Base-by-base conservation (phyloP, 2,329 filamentous ascomycete species). In the Talaromyces islandicus region DNA sequence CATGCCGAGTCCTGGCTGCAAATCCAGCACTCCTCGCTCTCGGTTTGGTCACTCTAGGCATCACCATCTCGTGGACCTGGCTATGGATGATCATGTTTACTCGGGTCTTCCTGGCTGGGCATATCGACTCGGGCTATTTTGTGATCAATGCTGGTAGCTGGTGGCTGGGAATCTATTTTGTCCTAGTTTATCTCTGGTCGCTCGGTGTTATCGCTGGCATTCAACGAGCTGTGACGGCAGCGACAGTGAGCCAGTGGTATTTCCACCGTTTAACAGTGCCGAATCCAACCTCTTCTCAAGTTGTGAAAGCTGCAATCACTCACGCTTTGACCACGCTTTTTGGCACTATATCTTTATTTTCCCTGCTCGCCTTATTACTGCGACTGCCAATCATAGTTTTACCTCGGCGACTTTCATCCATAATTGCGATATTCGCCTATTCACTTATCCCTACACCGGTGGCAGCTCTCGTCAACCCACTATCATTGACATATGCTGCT, bases 241-340 rank as follows among this genome's bases (percentile, higher is more conserved):
- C 94, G 11, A 96, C 93, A 0, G 93, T 97, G 25, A 96, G 91
- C 46, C 94, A 99, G 75, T 99, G 94, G 94, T 99, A 99, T 76
- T 99, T 97, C 75, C 93, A 97, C 75, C 91, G 94, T 64, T 89
- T 95, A 67, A 86, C 87, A 4, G 84, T 87, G 11, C 91, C 93
- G 5, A 81, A 88, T 9, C 87, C 92, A 2, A 87, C 90, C 0
- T 92, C 91, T 1, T 82, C 83, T 60, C 88, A 92, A 59, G 88
- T 97, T 54, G 91, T 97, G 27, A 81, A 85, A 63, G 93, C 92
- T 7, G 93, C 92, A 14, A 80, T 96, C 51, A 81, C 82, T 55
- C 94, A 99, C 76, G 88, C 92, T 2, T 80, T 85, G 14, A 92
- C 91, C 17, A 93, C 91, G 1, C 87, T 97, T 41, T 95, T 97